Percentiles rank a stretch among this genome's conserved stretches.
Evolutionary conservation across 331 rosid species (phyloP).

Genomic region (Stylosanthes scabra): DNA sequence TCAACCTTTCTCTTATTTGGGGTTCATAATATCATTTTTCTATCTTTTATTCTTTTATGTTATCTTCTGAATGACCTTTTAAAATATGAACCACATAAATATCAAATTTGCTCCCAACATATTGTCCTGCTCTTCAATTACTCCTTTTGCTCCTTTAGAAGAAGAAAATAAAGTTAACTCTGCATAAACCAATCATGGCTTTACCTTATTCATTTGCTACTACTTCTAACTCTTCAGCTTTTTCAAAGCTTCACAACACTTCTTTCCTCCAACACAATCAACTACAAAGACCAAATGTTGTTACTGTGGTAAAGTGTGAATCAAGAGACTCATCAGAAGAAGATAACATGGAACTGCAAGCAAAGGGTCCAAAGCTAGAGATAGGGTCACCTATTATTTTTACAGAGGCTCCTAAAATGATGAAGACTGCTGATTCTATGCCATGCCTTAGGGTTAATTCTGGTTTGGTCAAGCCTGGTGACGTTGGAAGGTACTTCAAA

Average conservation of each 20-base stretch:
- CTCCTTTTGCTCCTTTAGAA: neutral
- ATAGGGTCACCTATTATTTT: slow-evolving; percentile 84
- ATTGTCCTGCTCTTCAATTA: neutral
- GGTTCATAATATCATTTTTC: neutral
- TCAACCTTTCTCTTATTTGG: no score
- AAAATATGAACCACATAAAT: slow-evolving; percentile 6
- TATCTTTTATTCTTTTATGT: neutral
- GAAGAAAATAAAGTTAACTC: neutral
- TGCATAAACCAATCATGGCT: slow-evolving; percentile 38
- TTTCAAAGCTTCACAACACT: slow-evolving; percentile 35
- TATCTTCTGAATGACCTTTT: neutral
- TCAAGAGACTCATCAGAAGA: slow-evolving; percentile 46
- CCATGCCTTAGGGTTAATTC: slow-evolving; percentile 80
- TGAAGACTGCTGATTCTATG: slow-evolving; percentile 77
- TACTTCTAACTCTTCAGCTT: slow-evolving; percentile 31
- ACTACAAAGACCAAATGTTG: slow-evolving; percentile 21
- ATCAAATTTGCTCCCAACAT: neutral
- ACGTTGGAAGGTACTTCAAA: slow-evolving; percentile 72
- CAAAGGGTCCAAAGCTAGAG: slow-evolving; percentile 52
- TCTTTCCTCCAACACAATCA: slow-evolving; percentile 24
- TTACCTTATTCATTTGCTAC: slow-evolving; percentile 38
- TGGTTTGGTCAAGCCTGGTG: slow-evolving; percentile 83
- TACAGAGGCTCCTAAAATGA: slow-evolving; percentile 77
- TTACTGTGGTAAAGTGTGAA: slow-evolving; percentile 51
- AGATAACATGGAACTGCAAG: slow-evolving; percentile 23